Conservation (phyloP, 768 basidiomycete species). For the Lactarius hatsudake region DNA sequence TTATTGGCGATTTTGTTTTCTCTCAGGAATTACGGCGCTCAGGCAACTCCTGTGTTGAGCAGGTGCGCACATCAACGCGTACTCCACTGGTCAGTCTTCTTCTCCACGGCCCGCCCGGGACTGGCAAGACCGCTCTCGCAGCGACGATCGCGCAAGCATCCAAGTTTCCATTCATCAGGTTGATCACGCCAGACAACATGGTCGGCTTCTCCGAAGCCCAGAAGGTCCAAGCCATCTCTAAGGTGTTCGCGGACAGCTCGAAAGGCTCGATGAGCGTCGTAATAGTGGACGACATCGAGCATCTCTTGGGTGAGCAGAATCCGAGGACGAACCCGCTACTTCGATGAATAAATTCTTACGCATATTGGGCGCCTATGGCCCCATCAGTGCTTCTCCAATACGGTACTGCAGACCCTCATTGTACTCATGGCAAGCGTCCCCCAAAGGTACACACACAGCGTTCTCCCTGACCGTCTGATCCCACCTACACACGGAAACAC, state of each 20-base stretch:
- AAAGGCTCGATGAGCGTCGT: conserved; percentile 94
- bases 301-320: conserved; percentile 69
- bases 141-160: conserved; percentile 93
- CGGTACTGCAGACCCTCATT: too few relatives aligned
- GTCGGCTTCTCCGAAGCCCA: conserved; percentile 90
- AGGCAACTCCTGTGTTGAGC: conserved; percentile 81
- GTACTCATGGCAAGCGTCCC: conserved; percentile 84
- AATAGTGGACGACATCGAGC: conserved; percentile 92
- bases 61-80: conserved; percentile 73
- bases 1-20: too few relatives aligned
- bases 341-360: background rate
- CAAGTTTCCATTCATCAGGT: conserved; percentile 94
- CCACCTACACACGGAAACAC: background rate
- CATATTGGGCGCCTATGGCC: conserved; percentile 96
- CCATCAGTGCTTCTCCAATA: conserved; percentile 93
- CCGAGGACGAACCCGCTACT: background rate
- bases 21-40: too few relatives aligned
- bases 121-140: conserved; percentile 90
- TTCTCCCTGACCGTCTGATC: background rate
- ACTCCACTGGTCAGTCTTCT: conserved; percentile 91
- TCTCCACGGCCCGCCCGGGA: too few relatives aligned
- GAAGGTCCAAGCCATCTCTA: conserved; percentile 88
- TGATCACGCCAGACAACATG: conserved; percentile 92
- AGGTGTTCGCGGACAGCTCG: conserved; percentile 92
- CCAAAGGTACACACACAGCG: conserved; percentile 69